These are phyloP conservation scores for Magnusiomyces paraingens DNA, from an alignment of 1,139 yeast species.

Conservation along the genomic window DNA sequence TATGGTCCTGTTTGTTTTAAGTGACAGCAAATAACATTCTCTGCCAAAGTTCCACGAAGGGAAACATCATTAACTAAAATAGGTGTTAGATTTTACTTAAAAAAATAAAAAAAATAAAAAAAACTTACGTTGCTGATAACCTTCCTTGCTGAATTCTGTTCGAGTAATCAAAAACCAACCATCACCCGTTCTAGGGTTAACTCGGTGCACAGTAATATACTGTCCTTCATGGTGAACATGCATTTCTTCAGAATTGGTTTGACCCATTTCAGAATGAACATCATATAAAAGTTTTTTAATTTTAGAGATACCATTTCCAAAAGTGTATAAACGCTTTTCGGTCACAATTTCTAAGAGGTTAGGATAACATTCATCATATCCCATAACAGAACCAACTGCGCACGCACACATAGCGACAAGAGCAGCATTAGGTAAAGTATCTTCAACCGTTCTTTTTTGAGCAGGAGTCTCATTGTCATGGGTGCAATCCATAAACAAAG, in stretches of 20 bases:
- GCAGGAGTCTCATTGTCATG: slow-evolving; percentile 90
- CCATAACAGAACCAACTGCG: slow-evolving; percentile 91
- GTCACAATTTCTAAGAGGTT: slow-evolving; percentile 71
- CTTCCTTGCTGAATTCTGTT: slow-evolving; percentile 53
- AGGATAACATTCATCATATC: slow-evolving; percentile 91
- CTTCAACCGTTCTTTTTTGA: slow-evolving; percentile 88
- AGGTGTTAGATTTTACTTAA: slow-evolving; percentile 29
- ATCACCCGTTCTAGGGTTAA: slow-evolving; percentile 73
- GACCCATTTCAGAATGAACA: slow-evolving; percentile 63
- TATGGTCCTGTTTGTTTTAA: slow-evolving; percentile 42
- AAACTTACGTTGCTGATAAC: slow-evolving; percentile 28
- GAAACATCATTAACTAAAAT: slow-evolving; percentile 55
- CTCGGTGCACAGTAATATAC: slow-evolving; percentile 82
- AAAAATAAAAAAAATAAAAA: not conserved
- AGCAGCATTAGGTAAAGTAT: slow-evolving; percentile 91
- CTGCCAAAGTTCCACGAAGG: slow-evolving; percentile 61
- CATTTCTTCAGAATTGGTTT: slow-evolving; percentile 74
- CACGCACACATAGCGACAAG: slow-evolving; percentile 88
- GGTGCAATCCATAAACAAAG: slow-evolving; percentile 94
- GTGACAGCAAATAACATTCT: slow-evolving; percentile 53
- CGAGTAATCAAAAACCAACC: slow-evolving; percentile 90
- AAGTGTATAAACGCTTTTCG: slow-evolving; percentile 62
- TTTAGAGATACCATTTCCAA: slow-evolving; percentile 62
- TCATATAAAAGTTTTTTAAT: slow-evolving; percentile 55
- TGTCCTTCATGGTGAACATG: slow-evolving; percentile 93